phyloP scores from a whole-genome alignment of 1,284 basidiomycete genomes.

The Sanghuangporus sanghuang region DNA sequence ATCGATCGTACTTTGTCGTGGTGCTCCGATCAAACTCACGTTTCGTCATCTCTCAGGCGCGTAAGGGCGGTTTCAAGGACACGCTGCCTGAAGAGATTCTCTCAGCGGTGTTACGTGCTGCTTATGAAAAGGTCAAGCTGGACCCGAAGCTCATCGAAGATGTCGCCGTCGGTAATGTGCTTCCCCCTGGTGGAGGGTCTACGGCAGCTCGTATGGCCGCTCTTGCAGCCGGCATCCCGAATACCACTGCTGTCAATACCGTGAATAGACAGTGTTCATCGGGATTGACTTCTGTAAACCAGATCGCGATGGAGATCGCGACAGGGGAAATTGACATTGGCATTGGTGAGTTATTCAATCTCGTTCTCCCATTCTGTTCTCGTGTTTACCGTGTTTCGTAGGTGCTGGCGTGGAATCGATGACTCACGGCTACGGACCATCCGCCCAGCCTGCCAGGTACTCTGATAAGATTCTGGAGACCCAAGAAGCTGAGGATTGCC shows the following conservation, averaged over 20 bases:
- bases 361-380: background rate
- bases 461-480: slow-evolving; percentile 78
- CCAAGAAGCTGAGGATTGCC: slow-evolving; percentile 85
- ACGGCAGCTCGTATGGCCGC: slow-evolving; percentile 91
- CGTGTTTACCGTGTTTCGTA: slow-evolving; percentile 24
- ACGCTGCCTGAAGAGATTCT: slow-evolving; percentile 89
- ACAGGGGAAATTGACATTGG: slow-evolving; percentile 89
- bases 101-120: slow-evolving; percentile 75
- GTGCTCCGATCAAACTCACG: background rate
- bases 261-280: slow-evolving; percentile 96
- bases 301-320: slow-evolving; percentile 88
- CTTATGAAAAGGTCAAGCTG: slow-evolving; percentile 59
- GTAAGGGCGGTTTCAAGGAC: slow-evolving; percentile 94
- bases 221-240: slow-evolving; percentile 88
- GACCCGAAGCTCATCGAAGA: slow-evolving; percentile 86
- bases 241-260: slow-evolving; percentile 77
- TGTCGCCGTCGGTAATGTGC: slow-evolving; percentile 89
- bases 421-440: slow-evolving; percentile 81
- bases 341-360: slow-evolving; percentile 57
- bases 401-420: slow-evolving; percentile 96
- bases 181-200: slow-evolving; percentile 90
- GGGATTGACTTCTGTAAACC: slow-evolving; percentile 83
- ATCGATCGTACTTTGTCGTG: background rate
- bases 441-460: slow-evolving; percentile 65
- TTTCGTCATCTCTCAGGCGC: slow-evolving; percentile 42